Evolutionary conservation across 2,329 filamentous ascomycete species (phyloP).

Genomic region (Penicillium hesseltinei): DNA sequence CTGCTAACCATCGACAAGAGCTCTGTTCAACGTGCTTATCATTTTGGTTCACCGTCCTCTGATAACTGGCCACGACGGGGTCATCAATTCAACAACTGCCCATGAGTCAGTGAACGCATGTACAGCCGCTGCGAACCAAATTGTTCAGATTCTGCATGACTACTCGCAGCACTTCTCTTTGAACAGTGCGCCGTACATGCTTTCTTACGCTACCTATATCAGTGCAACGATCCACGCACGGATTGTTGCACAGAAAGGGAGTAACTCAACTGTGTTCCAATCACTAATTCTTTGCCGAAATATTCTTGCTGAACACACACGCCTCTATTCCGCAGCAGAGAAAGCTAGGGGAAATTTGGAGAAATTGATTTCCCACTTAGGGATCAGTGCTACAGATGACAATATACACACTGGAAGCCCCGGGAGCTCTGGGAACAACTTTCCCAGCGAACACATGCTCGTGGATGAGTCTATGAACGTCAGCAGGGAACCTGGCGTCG

Average conservation of each 20-base stretch:
- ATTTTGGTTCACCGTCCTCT: slow-evolving; percentile 48
- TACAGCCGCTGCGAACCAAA: slow-evolving; percentile 36
- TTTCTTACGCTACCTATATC: slow-evolving; percentile 58
- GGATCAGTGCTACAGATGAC: slow-evolving; percentile 11
- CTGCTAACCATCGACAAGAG: slow-evolving; percentile 14
- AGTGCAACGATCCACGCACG: slow-evolving; percentile 54
- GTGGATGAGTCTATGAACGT: not conserved
- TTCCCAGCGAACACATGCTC: not conserved
- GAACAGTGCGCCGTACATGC: slow-evolving; percentile 44
- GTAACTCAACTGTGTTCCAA: slow-evolving; percentile 27
- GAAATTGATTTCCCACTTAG: slow-evolving; percentile 20
- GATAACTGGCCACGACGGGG: slow-evolving; percentile 24
- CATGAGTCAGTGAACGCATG: slow-evolving; percentile 32
- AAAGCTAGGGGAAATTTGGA: slow-evolving; percentile 26
- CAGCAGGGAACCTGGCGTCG: not conserved
- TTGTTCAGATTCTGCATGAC: slow-evolving; percentile 35
- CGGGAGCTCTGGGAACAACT: not conserved
- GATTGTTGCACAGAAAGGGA: slow-evolving; percentile 40
- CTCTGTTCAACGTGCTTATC: slow-evolving; percentile 42
- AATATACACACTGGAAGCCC: not conserved
- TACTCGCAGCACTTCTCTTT: slow-evolving; percentile 45
- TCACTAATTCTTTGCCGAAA: slow-evolving; percentile 22
- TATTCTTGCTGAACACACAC: slow-evolving; percentile 21
- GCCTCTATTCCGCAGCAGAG: slow-evolving; percentile 23
- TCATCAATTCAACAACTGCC: slow-evolving; percentile 20